phyloP scores from a whole-genome alignment of 208 protist species.

The Wallacemonas rigidus region DNA sequence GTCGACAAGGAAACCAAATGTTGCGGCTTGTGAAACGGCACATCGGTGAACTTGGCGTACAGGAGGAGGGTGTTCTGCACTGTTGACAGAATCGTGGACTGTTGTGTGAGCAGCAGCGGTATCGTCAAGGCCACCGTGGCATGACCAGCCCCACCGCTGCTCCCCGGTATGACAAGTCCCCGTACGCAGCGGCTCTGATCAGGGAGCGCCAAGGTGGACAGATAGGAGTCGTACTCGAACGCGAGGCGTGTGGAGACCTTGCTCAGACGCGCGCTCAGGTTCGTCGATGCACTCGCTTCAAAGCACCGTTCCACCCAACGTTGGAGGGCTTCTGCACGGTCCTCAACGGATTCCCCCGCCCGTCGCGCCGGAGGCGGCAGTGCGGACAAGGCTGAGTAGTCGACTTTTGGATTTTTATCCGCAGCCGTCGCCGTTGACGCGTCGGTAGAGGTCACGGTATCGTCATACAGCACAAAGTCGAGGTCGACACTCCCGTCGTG shows the following conservation, averaged over 20 bases:
- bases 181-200: slow-evolving; percentile 22
- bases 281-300: slow-evolving; percentile 15
- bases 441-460: neutral
- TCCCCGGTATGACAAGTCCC: slow-evolving; percentile 25
- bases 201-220: slow-evolving; percentile 5
- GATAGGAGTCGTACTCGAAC: slow-evolving; percentile 51
- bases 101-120: slow-evolving; percentile 31
- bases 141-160: neutral
- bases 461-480: slow-evolving; percentile 52
- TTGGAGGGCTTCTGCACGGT: slow-evolving; percentile 27
- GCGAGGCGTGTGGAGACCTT: slow-evolving; percentile 26
- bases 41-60: slow-evolving; percentile 42
- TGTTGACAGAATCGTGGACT: slow-evolving; percentile 11
- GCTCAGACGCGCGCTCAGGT: slow-evolving; percentile 28
- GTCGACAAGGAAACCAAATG: slow-evolving; percentile 28
- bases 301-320: slow-evolving; percentile 49
- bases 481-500: slow-evolving; percentile 22
- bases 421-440: slow-evolving; percentile 7
- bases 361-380: slow-evolving; percentile 27
- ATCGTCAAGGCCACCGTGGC: slow-evolving; percentile 32
- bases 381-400: slow-evolving; percentile 42
- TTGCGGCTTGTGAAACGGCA: slow-evolving; percentile 12
- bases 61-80: slow-evolving; percentile 38
- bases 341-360: slow-evolving; percentile 20
- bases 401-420: slow-evolving; percentile 27